Evolutionary conservation across 2,329 filamentous ascomycete genomes (phyloP), one percentile per base, ranked within the genome.

Genomic region (Neopestalotiopsis clavispora): DNA sequence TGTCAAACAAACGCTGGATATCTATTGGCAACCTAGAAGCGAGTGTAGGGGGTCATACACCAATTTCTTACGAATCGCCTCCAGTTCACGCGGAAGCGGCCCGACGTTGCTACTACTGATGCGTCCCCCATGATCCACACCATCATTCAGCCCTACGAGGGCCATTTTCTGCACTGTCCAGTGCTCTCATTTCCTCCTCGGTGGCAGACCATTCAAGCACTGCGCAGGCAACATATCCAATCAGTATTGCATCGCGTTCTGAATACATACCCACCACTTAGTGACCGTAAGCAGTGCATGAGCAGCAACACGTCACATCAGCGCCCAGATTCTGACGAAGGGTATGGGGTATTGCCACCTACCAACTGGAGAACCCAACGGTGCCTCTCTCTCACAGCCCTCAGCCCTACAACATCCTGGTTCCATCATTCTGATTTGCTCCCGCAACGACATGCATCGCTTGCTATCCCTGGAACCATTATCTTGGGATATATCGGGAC

Each of bases 121-220:
- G 56, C 58, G 20, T 57, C 40, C 28, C 5, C 20, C 7, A 10
- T 14, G 38, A 30, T 69, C 65, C 60, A 65, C 68, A 69, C 68
- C 60, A 45, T 32, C 49, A 38, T 63, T 69, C 68, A 69, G 68
- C 68, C 68, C 68, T 69, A 69, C 34, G 68, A 67, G 49, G 34
- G 52, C 60, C 68, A 69, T 64, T 42, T 64, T 64, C 52, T 63
- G 61, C 60, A 60, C 20, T n/a, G 20, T 49, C 30, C 52, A 40
- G n/a, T 49, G 32, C 32, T 38, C 58, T 45, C 9, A 10, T 40
- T 14, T 30, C 34, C 30, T 40, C 32, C 32, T 12, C 28, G 20
- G 12, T 5, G 28, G 20, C 30, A 23, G 14, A 52, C 45, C 45
- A 52, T 17, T 17, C 45, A 23, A 52, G 20, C n/a, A 52, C n/a